Evolutionary conservation across 495 filamentous ascomycete species (phyloP), one percentile per base, ranked within the genome.

Genomic region (Hypomontagnella submonticulosa): DNA sequence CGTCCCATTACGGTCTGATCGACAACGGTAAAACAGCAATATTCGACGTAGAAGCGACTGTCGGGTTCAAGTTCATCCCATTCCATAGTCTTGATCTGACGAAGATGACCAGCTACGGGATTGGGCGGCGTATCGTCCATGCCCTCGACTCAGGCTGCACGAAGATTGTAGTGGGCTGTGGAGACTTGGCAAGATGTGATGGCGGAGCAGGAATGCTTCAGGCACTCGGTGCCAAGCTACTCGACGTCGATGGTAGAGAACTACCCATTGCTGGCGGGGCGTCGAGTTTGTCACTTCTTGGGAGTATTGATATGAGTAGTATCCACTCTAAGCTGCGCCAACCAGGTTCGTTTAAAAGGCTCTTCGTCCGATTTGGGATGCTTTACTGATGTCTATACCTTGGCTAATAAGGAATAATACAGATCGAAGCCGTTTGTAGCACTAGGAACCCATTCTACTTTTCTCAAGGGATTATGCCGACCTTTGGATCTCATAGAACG

Each of bases 131-230:
- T 15, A 1, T 55, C 12, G 4, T 2, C 2, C 12, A 20, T 3
- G 52, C 40, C 4, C 52, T 55, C 0, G 38, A 55, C n/a, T n/a
- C 30, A 6, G 52, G 38, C 2, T 55, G 27, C 18, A 55, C 20
- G n/a, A 43, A 44, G 20, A 43, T 55, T 12, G 23, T 55, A 7
- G 2, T 55, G 18, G 2, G 1, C 6, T 34, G 37, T 13, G 40
- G 16, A 4, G 13, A 41, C 5, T 19, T 15, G 0, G 11, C 2
- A 12, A 40, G n/a, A 7, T 10, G 27, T n/a, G 52, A 55, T 44
- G 52, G 40, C 2, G 52, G 52, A 6, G 40, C 40, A 9, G 38
- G 52, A 44, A 55, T 55, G 38, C 52, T 55, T 44, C 23, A 19
- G 10, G 52, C 38, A 33, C 40, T 55, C 13, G 52, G 52, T 0